Conservation (phyloP, 2,329 filamentous ascomycete genomes). For the Aureobasidium sp. region DNA sequence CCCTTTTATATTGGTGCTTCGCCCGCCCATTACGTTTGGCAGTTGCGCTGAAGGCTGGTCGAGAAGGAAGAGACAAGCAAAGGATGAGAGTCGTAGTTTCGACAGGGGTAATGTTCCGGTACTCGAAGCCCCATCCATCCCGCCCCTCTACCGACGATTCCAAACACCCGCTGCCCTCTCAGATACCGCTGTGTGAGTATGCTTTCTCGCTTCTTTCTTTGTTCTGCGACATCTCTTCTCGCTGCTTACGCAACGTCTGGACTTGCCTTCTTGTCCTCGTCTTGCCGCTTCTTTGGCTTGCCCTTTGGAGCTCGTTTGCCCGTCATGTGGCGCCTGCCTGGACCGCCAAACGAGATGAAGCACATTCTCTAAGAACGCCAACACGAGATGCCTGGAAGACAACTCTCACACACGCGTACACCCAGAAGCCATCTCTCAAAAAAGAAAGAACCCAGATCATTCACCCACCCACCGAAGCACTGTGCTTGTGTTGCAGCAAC, state of each 20-base stretch:
- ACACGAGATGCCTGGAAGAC: slow-evolving; percentile 10
- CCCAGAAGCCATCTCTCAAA: not conserved
- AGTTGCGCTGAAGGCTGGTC: slow-evolving; percentile 19
- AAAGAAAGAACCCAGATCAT: slow-evolving; percentile 10
- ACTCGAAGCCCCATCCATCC: slow-evolving; percentile 35
- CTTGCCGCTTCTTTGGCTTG: slow-evolving; percentile 24
- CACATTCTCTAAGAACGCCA: not conserved
- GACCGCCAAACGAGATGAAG: slow-evolving; percentile 26
- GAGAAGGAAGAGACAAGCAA: slow-evolving; percentile 19
- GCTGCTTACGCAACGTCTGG: slow-evolving; percentile 10
- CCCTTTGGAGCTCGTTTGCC: slow-evolving; percentile 18
- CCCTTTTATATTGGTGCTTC: slow-evolving; percentile 7
- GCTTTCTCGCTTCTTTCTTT: slow-evolving; percentile 25
- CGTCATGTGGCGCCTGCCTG: slow-evolving; percentile 28
- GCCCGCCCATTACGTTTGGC: slow-evolving; percentile 8
- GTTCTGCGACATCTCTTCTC: slow-evolving; percentile 24
- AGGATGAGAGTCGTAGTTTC: slow-evolving; percentile 15
- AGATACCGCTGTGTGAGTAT: slow-evolving; percentile 28
- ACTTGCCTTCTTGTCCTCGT: slow-evolving; percentile 16
- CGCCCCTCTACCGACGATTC: slow-evolving; percentile 34
- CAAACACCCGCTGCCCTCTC: slow-evolving; percentile 28
- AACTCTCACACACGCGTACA: not conserved
- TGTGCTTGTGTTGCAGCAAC: slow-evolving; percentile 10
- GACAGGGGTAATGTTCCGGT: slow-evolving; percentile 21
- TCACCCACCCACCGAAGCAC: slow-evolving; percentile 3